Evolutionary conservation across 768 basidiomycete genomes (phyloP).

Genomic region (Scleroderma citrinum): DNA sequence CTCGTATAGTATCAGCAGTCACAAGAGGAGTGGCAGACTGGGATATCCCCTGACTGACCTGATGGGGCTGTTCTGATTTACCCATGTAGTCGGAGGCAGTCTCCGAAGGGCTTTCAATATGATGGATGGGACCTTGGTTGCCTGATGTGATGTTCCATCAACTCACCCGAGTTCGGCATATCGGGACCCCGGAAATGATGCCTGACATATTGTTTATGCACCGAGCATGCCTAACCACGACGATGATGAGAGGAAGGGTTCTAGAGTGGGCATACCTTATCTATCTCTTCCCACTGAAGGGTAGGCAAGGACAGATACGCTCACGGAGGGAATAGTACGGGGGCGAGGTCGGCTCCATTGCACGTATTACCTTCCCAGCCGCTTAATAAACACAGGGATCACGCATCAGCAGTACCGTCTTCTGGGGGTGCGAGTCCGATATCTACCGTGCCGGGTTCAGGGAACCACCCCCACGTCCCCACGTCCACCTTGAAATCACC

Average conservation of each 20-base stretch:
- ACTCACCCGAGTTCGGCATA: too few relatives aligned
- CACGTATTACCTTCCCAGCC: too few relatives aligned
- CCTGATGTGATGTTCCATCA: too few relatives aligned
- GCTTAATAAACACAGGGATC: neutral
- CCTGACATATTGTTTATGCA: too few relatives aligned
- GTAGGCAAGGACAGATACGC: too few relatives aligned
- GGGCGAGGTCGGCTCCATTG: too few relatives aligned
- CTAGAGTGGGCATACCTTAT: neutral
- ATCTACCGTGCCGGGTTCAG: conserved; percentile 27
- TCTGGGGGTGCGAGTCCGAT: conserved; percentile 3
- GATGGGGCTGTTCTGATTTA: conserved; percentile 27
- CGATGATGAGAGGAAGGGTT: neutral
- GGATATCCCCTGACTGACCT: too few relatives aligned
- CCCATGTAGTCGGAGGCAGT: conserved; percentile 61
- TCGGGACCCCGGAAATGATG: too few relatives aligned
- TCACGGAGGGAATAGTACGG: too few relatives aligned
- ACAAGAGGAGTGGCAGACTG: too few relatives aligned
- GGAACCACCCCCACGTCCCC: conserved; percentile 63
- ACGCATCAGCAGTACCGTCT: neutral
- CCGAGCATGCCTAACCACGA: neutral
- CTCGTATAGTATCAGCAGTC: too few relatives aligned
- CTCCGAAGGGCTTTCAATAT: conserved; percentile 57
- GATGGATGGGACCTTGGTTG: conserved; percentile 43
- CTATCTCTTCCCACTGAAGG: too few relatives aligned
- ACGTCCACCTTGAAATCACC: conserved; percentile 59